Evolutionary conservation across 257 asterid genomes (phyloP), one percentile per base, ranked within the genome.

Genomic region (Salvia miltiorrhiza): DNA sequence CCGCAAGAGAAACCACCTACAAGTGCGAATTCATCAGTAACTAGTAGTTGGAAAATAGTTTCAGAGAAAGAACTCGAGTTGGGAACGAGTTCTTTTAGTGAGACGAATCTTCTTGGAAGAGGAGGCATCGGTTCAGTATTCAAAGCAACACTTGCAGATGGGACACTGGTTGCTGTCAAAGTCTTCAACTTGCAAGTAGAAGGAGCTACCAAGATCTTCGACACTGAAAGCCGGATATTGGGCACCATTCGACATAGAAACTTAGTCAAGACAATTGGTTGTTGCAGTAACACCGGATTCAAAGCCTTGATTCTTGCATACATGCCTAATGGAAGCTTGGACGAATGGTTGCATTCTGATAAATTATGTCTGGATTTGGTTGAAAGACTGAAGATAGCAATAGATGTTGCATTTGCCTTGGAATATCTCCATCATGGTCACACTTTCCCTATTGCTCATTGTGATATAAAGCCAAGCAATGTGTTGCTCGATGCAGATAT

Each of bases 61-160:
- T 12, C 48, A 41, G 48, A 41, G 16, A 13, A 16, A 4, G 80
- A 77, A 65, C 76, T 77, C 21, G 23, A 14, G 14, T 62, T 24
- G 48, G 82, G 76, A 43, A 73, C 82, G 0, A 13, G 54, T 48
- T 28, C 37, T 13, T 80, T 80, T 2, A 67, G 60, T n/a, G 73
- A 77, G 44, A 21, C 30, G n/a, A 77, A 77, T 37, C 41, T 55
- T 1, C 62, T 55, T 6, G 62, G 62, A 26, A 13, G 2, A 14
- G 62, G 62, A 13, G 10, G 41, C 17, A 26, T 26, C 8, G 40
- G 62, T 14, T 28, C 41, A 0, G 62, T 55, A 13, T 55, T 26
- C 10, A 16, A 5, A 14, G 40, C 40, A 14, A 14, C 39, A 5
- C 62, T 26, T 28, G 33, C 21, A 6, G 40, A 55, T 55, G 62